phyloP scores from a whole-genome alignment of 2,329 filamentous ascomycete genomes.

The Dothistroma pini region DNA sequence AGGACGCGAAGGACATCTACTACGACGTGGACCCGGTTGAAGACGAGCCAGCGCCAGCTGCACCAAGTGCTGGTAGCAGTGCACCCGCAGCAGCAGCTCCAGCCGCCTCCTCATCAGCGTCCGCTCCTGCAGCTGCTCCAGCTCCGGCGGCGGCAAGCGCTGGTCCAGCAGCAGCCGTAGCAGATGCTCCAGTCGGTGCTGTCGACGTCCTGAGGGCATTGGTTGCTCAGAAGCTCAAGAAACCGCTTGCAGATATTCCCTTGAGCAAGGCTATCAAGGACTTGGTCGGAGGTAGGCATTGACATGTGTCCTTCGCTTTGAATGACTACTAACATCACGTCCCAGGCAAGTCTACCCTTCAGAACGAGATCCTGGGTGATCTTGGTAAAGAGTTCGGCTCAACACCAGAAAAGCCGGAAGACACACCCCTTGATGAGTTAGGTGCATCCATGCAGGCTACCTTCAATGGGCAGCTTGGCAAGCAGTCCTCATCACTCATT shows the following conservation, averaged over 20 bases:
- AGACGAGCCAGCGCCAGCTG: conserved; percentile 67
- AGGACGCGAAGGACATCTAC: conserved; percentile 98
- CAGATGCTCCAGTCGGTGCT: conserved; percentile 82
- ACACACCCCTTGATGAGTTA: conserved; percentile 92
- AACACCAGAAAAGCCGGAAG: conserved; percentile 97
- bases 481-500: conserved; percentile 89
- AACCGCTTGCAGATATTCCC: conserved; percentile 80
- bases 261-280: conserved; percentile 98
- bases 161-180: conserved; percentile 80
- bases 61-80: conserved; percentile 48
- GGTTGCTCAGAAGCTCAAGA: conserved; percentile 98
- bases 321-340: conserved; percentile 5
- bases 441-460: conserved; percentile 94
- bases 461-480: conserved; percentile 98
- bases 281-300: conserved; percentile 80
- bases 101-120: conserved; percentile 48
- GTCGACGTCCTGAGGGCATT: conserved; percentile 85
- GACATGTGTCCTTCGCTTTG: background rate
- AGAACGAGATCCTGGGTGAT: conserved; percentile 98
- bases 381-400: conserved; percentile 98
- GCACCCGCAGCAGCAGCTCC: conserved; percentile 44
- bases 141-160: conserved; percentile 64
- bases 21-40: conserved; percentile 96
- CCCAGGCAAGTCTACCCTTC: conserved; percentile 91
- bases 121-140: conserved; percentile 51